Percentiles rank a stretch among this genome's conserved stretches.
Evolutionary conservation across 192 early-diverging fungal species (phyloP).

Genomic region (Coemansia sp.): DNA sequence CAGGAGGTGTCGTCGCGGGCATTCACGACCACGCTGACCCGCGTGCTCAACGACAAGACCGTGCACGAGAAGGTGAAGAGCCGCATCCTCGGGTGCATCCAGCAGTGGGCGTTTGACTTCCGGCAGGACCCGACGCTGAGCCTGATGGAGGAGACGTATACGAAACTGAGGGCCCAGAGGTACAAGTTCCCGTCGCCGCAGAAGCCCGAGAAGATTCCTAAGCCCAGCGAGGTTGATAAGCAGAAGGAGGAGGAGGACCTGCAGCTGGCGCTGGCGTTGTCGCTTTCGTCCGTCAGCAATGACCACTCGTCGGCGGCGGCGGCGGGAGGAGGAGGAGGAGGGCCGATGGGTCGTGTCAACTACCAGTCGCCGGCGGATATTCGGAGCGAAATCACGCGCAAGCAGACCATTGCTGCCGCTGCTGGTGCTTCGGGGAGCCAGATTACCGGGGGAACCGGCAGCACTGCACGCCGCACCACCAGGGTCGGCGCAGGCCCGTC

Average conservation of each 20-base stretch:
- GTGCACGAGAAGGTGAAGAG: conserved; percentile 81
- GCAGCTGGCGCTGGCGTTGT: conserved; percentile 89
- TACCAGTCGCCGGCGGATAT: conserved; percentile 46
- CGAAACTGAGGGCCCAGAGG: conserved; percentile 46
- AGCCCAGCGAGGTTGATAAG: conserved; percentile 70
- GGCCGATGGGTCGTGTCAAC: conserved; percentile 7
- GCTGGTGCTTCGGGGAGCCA: not conserved
- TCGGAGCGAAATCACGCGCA: conserved; percentile 49
- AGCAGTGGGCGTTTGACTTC: conserved; percentile 89
- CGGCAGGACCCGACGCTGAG: conserved; percentile 75
- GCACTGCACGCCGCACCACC: conserved; percentile 22
- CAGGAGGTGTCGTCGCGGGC: conserved; percentile 84
- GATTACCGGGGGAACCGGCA: not conserved
- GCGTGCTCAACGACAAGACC: conserved; percentile 70
- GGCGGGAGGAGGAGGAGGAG: no score
- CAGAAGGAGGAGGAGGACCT: conserved; percentile 95
- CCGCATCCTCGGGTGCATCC: conserved; percentile 84
- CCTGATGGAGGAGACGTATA: conserved; percentile 77
- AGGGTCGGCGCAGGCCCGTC: conserved; percentile 21
- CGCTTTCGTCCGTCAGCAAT: conserved; percentile 63
- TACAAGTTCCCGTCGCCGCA: conserved; percentile 75
- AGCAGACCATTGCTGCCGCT: conserved; percentile 33
- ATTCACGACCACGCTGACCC: conserved; percentile 78
- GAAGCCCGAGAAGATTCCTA: conserved; percentile 76
- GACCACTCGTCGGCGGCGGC: not conserved